Percentiles rank a stretch among this genome's conserved stretches.
These are phyloP conservation scores for Saururus chinensis DNA, from an alignment of 164 flowering plant genomes.

Conservation along the genomic window DNA sequence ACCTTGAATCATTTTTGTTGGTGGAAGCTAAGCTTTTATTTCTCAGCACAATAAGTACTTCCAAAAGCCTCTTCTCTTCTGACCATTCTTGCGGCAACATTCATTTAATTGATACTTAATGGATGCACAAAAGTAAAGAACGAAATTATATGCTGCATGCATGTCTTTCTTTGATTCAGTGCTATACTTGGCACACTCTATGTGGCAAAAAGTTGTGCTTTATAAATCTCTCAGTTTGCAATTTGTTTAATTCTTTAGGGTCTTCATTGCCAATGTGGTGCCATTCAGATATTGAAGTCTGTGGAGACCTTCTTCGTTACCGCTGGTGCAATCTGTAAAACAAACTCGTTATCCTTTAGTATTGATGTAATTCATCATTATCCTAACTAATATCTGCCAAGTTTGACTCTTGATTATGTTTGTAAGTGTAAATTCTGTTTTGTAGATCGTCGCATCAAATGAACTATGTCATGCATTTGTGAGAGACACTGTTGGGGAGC, in stretches of 20 bases:
- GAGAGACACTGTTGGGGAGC: constrained; percentile 14
- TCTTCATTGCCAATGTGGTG: constrained; percentile 56
- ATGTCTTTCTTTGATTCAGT: neutral
- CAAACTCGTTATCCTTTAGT: constrained; percentile 39
- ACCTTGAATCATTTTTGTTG: too few relatives aligned
- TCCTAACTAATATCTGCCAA: neutral
- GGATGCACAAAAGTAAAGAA: too few relatives aligned
- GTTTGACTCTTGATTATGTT: neutral
- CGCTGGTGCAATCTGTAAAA: constrained; percentile 59
- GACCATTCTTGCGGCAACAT: too few relatives aligned
- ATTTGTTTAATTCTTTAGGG: constrained; percentile 33
- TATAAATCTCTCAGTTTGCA: too few relatives aligned
- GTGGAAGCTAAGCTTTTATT: too few relatives aligned
- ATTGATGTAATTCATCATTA: constrained; percentile 48
- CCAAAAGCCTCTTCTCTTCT: too few relatives aligned
- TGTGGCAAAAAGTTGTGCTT: neutral
- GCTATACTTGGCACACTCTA: neutral
- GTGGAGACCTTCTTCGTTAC: constrained; percentile 46
- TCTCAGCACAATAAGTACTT: too few relatives aligned
- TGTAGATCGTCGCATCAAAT: constrained; percentile 42
- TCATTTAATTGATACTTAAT: too few relatives aligned
- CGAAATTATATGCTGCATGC: neutral
- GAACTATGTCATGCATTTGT: constrained; percentile 38
- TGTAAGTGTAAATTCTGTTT: constrained; percentile 3
- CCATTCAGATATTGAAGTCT: constrained; percentile 58